Base-by-base conservation (phyloP, 2,329 filamentous ascomycete genomes). In the Aspergillus neoniger region DNA sequence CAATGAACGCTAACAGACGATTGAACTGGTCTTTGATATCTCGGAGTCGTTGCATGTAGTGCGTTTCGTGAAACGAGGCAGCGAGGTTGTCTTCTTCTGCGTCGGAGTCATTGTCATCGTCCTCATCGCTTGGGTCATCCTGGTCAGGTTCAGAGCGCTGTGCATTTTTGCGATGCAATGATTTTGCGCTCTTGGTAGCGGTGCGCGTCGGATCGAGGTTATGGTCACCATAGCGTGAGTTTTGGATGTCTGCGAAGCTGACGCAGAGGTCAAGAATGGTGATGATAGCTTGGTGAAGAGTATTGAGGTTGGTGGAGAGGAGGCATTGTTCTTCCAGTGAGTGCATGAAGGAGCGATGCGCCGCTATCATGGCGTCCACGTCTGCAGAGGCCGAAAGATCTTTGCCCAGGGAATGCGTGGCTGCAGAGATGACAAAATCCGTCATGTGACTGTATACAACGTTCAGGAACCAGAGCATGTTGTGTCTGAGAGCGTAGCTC, bases 311-410 rank as follows among this genome's bases (percentile, higher is more conserved):
- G 15, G 81, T 77, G 0, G 88, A 86, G 0, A 96, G 83, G 23
- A 95, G 84, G 9, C 90, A 86, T 64, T 91, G 87, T 32, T 87
- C 84, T 58, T 88, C 80, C 10, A 95, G 77, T 2, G 82, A 82
- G 48, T 81, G 82, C 48, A 90, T 78, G 68, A 89, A 94, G 0
- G 75, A 72, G 4, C 84, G 77, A 71, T 96, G 92, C 0, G 88
- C 82, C 1, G 77, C 76, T 25, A 92, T 87, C 91, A 97, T 96
- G 25, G 84, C 84, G 71, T 97, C 92, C 9, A 97, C 86, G 66
- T 94, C 91, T 25, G 83, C 81, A 0, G 91, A 86, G 5, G 79
- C 77, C 14, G 77, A 75, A 55, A 97, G 82, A 0, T 82, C 79
- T 2, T 75, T 72, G 5, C 79, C 78, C 79, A 97, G 84, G 30